Base-by-base conservation (phyloP, 1,284 basidiomycete species). In the Cystobasidium slooffiae region DNA sequence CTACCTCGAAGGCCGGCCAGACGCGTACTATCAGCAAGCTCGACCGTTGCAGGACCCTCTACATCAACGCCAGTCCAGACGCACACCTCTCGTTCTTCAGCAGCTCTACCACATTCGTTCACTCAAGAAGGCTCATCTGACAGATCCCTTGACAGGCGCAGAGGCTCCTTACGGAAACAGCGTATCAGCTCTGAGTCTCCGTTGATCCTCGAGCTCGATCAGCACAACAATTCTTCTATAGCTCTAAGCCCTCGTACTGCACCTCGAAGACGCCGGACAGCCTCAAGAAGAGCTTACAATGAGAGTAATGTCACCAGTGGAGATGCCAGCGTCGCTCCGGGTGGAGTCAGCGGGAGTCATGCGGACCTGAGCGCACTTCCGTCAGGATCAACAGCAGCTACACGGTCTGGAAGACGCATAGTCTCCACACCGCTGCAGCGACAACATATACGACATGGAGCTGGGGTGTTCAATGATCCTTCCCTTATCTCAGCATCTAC, bases 201-300 rank as follows among this genome's bases (percentile, higher is more conserved):
- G 16, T n/a, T 63, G 49, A 52, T 73, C 7, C 70, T 73, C 52
- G 70, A 73, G 46, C 52, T 65, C 43, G 70, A 73, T 44, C 70
- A 73, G 55, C 70, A 73, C 44, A 73, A 66, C 70, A 73, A 65
- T 49, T 73, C 70, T n/a, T 56, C 62, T 9, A 53, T 73, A 22
- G 58, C 63, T 12, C 53, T 73, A 5, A 62, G 56, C 16, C 70
- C 70, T 20, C 62, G 70, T 22, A 62, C 46, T 49, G 69, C 47
- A 39, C 69, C 69, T 49, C 20, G 51, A 41, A 12, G 49, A 31
- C 49, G 18, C n/a, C 44, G 46, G 37, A 31, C 37, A 18, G 37
- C 43, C 44, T 47, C 62, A 20, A 52, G 46, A 20, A 64, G 43
- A 43, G 62, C 44, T 49, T 47, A 64, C 44, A 39, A 49, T 20